Base-by-base conservation (phyloP, 2,329 filamentous ascomycete genomes). In the Trichoderma asperellum region DNA sequence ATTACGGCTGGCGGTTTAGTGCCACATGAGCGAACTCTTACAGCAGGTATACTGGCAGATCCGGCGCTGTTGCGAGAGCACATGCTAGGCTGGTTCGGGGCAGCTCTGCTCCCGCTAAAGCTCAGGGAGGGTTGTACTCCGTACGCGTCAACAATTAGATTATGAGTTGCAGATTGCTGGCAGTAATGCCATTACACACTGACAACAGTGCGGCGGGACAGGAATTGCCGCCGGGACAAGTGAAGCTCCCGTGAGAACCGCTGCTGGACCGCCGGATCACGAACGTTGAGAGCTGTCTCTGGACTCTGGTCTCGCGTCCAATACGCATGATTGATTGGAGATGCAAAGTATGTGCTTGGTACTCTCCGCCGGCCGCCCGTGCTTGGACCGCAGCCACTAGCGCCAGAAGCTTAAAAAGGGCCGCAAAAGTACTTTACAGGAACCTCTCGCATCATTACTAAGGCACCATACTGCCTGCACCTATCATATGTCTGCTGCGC, bases 51-150 rank as follows among this genome's bases (percentile, higher is more conserved):
- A 18, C 18, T 24, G 27, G 34, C 37, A 65, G 47, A 29, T 56
- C 24, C n/a, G 4, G 49, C 16, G 29, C 49, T 12, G 47, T 29
- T 11, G 16, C 29, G 18, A 56, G 40, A 24, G 8, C 7, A 56
- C 49, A 34, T n/a, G 40, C 37, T 49, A 49, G 37, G 27, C 49
- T 43, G 24, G 5, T 56, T 64, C 61, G 49, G 61, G 49, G 49
- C 34, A 18, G 24, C 18, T 49, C 2, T 64, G 16, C 61, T 64
- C 34, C 52, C 61, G 49, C 52, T 43, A 64, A 37, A 32, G 49
- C 35, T 32, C 24, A 43, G 49, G 35, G 14, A 64, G 61, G 61
- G 34, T 64, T 64, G 52, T 29, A 32, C 35, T 56, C 49, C 35
- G 52, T 56, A 35, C 29, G 27, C 3, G 10, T 14, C 10, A 32